Conservation (phyloP, 257 asterid genomes). For the Scutellaria barbata region DNA sequence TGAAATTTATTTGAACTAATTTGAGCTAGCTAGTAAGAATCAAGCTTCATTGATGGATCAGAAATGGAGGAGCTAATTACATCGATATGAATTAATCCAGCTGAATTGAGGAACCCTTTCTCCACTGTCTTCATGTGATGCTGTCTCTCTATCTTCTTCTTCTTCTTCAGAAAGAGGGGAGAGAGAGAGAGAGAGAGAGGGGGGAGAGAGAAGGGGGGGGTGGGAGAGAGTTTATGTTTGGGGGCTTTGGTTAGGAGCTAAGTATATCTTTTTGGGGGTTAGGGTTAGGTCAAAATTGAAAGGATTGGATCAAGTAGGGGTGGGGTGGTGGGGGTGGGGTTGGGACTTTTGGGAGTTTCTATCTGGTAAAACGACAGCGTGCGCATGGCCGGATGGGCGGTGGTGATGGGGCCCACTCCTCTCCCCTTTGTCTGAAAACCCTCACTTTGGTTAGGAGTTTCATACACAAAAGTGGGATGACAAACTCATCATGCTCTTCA, state of each 20-base stretch:
- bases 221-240: conserved; percentile 29
- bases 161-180: background rate
- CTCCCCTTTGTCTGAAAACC: conserved; percentile 29
- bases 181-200: conserved; percentile 35
- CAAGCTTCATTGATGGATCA: conserved; percentile 21
- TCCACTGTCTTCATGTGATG: conserved; percentile 20
- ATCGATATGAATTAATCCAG: conserved; percentile 31
- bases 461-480: background rate
- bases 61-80: conserved; percentile 8
- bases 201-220: conserved; percentile 34
- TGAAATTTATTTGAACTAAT: background rate
- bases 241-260: conserved; percentile 24
- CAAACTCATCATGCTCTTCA: background rate
- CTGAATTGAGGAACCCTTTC: conserved; percentile 22
- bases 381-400: conserved; percentile 57
- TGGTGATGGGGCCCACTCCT: conserved; percentile 41
- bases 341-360: conserved; percentile 18
- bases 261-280: conserved; percentile 28
- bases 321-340: background rate
- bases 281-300: conserved; percentile 60
- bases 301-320: conserved; percentile 3
- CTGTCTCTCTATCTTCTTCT: background rate
- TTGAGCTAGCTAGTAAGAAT: background rate
- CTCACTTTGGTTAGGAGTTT: conserved; percentile 4
- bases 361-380: conserved; percentile 43